Base-by-base conservation (phyloP, 164 flowering plant species). In the Macadamia tetraphylla region DNA sequence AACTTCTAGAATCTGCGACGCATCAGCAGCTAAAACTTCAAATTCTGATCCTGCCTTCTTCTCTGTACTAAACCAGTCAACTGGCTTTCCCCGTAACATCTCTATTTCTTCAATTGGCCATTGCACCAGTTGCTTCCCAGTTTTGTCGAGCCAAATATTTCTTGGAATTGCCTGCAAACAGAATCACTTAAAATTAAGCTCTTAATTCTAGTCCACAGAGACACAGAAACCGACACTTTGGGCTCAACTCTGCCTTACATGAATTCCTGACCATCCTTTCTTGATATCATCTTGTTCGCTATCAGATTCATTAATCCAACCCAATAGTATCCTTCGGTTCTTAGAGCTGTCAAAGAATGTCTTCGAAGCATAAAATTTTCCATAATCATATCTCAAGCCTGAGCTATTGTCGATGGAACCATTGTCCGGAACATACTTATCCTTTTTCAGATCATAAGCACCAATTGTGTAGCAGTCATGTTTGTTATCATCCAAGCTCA, bases 331-430 rank as follows among this genome's bases (percentile, higher is more conserved):
- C 65, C 89, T 77, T 67, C 87, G 40, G 4, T 81, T 80, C 67
- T 74, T 78, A 0, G 1, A 44, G 44, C 71, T 44, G 43, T 88
- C 94, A 53, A 63, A 86, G 57, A 88, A 83, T 1, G 88, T 71
- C 70, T 86, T 86, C 0, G 87, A 87, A 44, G 87, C 91, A 65
- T 85, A 87, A 40, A 76, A 87, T 55, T 82, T 85, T 2, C 92
- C 92, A 76, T 86, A 85, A 65, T 88, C 94, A 55, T 70, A 80
- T 32, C 87, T 73, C 64, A 85, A 58, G 3, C 74, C 86, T 1
- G 52, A 18, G 51, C 53, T 71, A 6, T 46, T 48, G 6, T 74
- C 81, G 0, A 72, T 29, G 1, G 73, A 77, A 0, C 69, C 77
- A 11, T 7, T 51, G 40, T 85, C 82, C 0, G 84, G 79, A 4